Evolutionary conservation across 2,329 filamentous ascomycete genomes (phyloP).

Genomic region (Teratosphaeria zuluensis): DNA sequence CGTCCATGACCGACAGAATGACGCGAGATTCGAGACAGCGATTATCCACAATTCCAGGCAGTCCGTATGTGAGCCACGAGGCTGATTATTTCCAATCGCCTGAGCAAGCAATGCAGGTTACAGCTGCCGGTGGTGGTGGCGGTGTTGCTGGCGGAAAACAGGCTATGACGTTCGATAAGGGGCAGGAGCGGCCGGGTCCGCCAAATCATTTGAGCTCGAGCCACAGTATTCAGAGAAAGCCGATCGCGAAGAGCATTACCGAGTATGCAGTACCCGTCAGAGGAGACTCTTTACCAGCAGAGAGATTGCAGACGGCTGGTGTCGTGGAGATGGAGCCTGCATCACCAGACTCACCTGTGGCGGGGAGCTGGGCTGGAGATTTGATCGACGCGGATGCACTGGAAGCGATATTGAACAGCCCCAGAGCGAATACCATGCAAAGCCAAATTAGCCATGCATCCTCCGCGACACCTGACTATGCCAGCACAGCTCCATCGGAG

Average conservation of each 20-base stretch:
- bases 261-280: conserved; percentile 2
- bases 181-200: neutral
- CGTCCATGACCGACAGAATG: conserved; percentile 1
- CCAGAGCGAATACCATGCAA: conserved; percentile 22
- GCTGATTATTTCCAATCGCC: conserved; percentile 15
- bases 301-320: neutral
- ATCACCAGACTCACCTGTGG: conserved; percentile 13
- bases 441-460: conserved; percentile 19
- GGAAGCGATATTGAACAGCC: conserved; percentile 25
- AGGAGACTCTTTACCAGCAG: neutral
- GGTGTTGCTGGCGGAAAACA: neutral
- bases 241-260: conserved; percentile 12
- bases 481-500: conserved; percentile 49
- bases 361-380: conserved; percentile 16
- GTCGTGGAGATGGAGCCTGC: conserved; percentile 6
- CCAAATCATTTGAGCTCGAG: conserved; percentile 15
- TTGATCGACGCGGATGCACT: conserved; percentile 37
- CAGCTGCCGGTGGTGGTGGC: neutral
- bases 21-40: conserved; percentile 19
- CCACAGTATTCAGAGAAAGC: conserved; percentile 21
- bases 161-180: neutral
- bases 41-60: conserved; percentile 38
- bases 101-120: neutral
- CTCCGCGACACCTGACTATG: conserved; percentile 54
- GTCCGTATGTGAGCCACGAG: conserved; percentile 32